Evolutionary conservation across 768 basidiomycete genomes (phyloP).

Genomic region (Lyophyllum semitale): DNA sequence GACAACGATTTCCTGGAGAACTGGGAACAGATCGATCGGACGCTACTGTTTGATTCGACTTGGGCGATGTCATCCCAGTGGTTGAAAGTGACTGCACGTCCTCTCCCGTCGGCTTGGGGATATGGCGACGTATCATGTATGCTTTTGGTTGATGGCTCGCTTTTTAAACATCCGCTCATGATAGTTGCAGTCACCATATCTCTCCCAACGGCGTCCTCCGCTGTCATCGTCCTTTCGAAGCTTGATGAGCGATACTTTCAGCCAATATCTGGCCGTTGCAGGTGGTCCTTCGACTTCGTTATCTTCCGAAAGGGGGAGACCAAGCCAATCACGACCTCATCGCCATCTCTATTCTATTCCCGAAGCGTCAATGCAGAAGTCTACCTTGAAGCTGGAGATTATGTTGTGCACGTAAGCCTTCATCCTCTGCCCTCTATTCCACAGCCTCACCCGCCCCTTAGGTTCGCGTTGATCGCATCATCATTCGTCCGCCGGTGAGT

Average conservation of each 20-base stretch:
- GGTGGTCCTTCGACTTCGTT: slow-evolving; percentile 37
- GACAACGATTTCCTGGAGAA: slow-evolving; percentile 39
- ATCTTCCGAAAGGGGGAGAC: slow-evolving; percentile 35
- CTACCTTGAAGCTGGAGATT: slow-evolving; percentile 26
- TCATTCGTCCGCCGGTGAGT: not conserved
- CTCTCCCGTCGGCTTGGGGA: slow-evolving; percentile 33
- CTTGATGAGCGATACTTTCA: slow-evolving; percentile 36
- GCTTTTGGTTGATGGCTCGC: not conserved
- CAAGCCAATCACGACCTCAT: slow-evolving; percentile 21
- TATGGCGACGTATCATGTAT: slow-evolving; percentile 45
- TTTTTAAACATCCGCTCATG: not conserved
- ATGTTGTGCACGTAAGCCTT: slow-evolving; percentile 28
- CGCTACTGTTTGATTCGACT: slow-evolving; percentile 36
- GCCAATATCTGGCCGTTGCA: slow-evolving; percentile 22
- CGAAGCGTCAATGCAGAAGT: slow-evolving; percentile 30
- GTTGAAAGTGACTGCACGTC: slow-evolving; percentile 33
- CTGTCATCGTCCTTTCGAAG: slow-evolving; percentile 40
- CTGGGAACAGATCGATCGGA: slow-evolving; percentile 41
- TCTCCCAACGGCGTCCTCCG: slow-evolving; percentile 26
- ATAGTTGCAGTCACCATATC: slow-evolving; percentile 33
- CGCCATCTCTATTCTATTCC: slow-evolving; percentile 12
- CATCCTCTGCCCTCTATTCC: not conserved
- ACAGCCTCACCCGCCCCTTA: not conserved
- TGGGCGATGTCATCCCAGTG: slow-evolving; percentile 45
- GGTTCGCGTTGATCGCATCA: slow-evolving; percentile 18